Evolutionary conservation across 768 basidiomycete species (phyloP).

Genomic region (Boletus insuetus): DNA sequence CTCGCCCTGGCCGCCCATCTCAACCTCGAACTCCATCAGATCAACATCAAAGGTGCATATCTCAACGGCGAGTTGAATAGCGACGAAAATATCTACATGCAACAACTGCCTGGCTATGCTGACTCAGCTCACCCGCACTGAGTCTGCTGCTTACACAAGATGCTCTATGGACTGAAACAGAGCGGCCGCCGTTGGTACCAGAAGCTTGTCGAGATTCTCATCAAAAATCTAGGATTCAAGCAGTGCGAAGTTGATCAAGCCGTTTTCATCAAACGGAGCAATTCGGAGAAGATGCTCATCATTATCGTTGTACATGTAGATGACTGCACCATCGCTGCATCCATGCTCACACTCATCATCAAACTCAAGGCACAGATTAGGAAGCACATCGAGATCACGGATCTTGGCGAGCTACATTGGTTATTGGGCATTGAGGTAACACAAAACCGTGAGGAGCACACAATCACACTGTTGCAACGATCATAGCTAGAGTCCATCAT

Average conservation of each 20-base stretch:
- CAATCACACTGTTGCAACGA: not conserved
- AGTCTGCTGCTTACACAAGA: not conserved
- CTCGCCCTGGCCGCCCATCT: no score
- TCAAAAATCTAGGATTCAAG: not conserved
- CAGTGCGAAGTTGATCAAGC: not conserved
- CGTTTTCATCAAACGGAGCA: not conserved
- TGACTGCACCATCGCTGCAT: not conserved
- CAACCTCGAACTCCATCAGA: no score
- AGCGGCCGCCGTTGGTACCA: not conserved
- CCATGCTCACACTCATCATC: not conserved
- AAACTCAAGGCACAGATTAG: not conserved
- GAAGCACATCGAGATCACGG: not conserved
- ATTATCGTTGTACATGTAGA: not conserved
- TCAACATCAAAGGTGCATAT: no score
- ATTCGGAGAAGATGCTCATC: not conserved
- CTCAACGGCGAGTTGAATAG: no score
- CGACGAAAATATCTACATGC: no score
- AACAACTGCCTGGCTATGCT: not conserved
- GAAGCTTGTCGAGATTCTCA: not conserved
- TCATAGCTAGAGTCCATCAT: conserved; percentile 34
- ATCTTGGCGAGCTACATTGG: conserved; percentile 4
- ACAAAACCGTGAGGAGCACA: not conserved
- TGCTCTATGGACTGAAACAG: not conserved
- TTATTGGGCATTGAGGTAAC: conserved; percentile 4
- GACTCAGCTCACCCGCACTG: not conserved